Evolutionary conservation across 1,284 basidiomycete species (phyloP).

Genomic region (Athelia sp.): DNA sequence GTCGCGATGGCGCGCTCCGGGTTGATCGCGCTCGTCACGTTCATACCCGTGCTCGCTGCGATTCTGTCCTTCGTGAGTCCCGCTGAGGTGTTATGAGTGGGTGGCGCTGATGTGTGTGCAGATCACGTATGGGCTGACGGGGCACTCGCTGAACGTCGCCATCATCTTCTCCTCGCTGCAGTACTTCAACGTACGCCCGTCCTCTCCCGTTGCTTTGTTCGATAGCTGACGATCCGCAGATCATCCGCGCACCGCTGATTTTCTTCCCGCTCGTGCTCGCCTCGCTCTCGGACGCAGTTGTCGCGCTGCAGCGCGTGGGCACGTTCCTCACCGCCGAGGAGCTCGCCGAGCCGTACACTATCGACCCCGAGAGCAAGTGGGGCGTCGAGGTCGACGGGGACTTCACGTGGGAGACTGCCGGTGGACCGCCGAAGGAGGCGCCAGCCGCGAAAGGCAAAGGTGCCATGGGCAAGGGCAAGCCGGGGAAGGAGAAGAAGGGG

Average conservation of each 20-base stretch:
- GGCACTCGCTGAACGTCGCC: conserved; percentile 62
- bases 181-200: conserved; percentile 47
- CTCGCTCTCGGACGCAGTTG: conserved; percentile 39
- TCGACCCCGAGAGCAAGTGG: conserved; percentile 28
- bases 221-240: conserved; percentile 12
- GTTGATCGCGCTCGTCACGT: conserved; percentile 52
- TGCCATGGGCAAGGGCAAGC: too few relatives aligned
- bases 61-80: conserved; percentile 64
- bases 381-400: conserved; percentile 39
- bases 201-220: too few relatives aligned
- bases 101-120: conserved; percentile 15
- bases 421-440: too few relatives aligned
- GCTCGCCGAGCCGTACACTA: conserved; percentile 34
- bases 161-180: conserved; percentile 67
- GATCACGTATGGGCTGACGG: conserved; percentile 67
- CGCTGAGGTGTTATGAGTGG: not conserved
- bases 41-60: conserved; percentile 64
- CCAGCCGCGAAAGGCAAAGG: too few relatives aligned
- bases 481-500: too few relatives aligned
- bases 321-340: conserved; percentile 51
- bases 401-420: too few relatives aligned
- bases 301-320: conserved; percentile 43
- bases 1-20: conserved; percentile 49
- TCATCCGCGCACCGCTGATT: conserved; percentile 32
- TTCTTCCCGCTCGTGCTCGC: conserved; percentile 33